Evolutionary conservation across 805 yeast genomes (phyloP).

Genomic region (Cyberlindnera euphorbiiphila): DNA sequence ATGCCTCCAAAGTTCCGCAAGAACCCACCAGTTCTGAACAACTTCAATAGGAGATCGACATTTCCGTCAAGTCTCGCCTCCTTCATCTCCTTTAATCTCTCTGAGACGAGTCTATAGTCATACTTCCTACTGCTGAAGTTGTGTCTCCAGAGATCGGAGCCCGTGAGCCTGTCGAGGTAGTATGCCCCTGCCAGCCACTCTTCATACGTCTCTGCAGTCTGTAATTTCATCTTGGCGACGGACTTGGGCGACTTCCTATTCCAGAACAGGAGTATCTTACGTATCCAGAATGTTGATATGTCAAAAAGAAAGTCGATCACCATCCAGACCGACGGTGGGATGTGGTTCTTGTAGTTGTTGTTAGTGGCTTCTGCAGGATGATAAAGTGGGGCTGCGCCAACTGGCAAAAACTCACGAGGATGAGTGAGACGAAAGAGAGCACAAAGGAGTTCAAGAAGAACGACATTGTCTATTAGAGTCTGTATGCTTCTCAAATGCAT

Average conservation of each 20-base stretch:
- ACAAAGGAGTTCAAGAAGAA: conserved; percentile 12
- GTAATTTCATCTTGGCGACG: conserved; percentile 45
- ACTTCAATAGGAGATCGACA: conserved; percentile 52
- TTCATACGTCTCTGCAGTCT: conserved; percentile 51
- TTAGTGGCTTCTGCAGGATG: background rate
- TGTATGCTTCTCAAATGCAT: no score
- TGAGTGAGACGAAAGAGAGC: conserved; percentile 16
- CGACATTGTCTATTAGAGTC: no score
- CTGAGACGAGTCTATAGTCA: conserved; percentile 79
- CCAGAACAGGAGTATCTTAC: conserved; percentile 24
- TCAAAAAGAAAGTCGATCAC: conserved; percentile 39
- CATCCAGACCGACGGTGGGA: conserved; percentile 41
- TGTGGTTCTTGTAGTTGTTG: conserved; percentile 28
- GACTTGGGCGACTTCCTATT: conserved; percentile 40
- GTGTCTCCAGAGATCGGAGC: conserved; percentile 68
- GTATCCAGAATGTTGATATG: conserved; percentile 39
- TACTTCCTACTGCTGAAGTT: conserved; percentile 78
- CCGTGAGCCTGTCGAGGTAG: conserved; percentile 46
- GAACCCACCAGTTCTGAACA: conserved; percentile 73
- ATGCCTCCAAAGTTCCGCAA: conserved; percentile 91
- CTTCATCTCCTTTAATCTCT: conserved; percentile 58
- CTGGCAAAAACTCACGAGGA: conserved; percentile 14
- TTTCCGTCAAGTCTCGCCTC: conserved; percentile 58
- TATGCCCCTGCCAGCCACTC: conserved; percentile 65
- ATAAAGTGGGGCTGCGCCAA: background rate